Conservation (phyloP, 169 alveolate genomes). For the Plasmodium sp. region DNA sequence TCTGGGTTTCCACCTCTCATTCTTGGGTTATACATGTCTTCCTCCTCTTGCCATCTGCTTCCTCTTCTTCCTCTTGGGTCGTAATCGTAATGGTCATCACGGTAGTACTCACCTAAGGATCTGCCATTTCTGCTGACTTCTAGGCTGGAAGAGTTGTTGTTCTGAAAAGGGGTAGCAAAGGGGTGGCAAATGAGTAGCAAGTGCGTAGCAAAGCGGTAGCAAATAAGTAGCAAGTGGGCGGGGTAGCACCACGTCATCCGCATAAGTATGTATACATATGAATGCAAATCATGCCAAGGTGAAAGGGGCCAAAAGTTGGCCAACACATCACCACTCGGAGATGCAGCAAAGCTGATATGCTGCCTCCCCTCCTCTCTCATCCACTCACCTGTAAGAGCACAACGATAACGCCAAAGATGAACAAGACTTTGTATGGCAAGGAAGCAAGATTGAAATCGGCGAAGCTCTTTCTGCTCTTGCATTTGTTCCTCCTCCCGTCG, state of each 20-base stretch:
- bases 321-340: neutral
- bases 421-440: neutral
- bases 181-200: neutral
- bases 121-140: neutral
- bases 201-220: neutral
- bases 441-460: constrained; percentile 3
- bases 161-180: neutral
- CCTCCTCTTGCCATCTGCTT: neutral
- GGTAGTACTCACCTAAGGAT: neutral
- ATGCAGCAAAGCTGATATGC: neutral
- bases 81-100: neutral
- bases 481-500: neutral
- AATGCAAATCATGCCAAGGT: neutral
- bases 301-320: neutral
- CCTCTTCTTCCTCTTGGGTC: neutral
- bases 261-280: neutral
- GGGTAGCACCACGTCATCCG: neutral
- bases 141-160: neutral
- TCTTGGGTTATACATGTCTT: neutral
- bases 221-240: neutral
- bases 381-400: constrained; percentile 7
- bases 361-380: neutral
- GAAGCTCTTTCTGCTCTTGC: neutral
- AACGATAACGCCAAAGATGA: constrained; percentile 17
- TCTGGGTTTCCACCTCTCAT: no score